These are phyloP conservation scores for Penicillium sp. DNA, from an alignment of 2,329 filamentous ascomycete species.

Conservation along the genomic window DNA sequence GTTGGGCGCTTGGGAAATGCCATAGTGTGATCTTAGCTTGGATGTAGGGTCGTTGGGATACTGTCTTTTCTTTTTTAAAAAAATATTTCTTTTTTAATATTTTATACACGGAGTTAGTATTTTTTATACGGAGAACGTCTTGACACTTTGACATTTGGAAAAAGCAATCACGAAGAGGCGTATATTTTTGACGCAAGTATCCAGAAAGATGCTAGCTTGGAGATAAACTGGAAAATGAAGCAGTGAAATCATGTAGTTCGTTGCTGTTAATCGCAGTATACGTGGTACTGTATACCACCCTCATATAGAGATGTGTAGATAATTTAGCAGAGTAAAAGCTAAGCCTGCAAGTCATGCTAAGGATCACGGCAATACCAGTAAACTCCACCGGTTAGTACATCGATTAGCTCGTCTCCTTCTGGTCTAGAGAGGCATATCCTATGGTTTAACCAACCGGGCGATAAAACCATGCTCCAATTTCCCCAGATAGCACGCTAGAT, in stretches of 20 bases:
- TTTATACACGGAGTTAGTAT: neutral
- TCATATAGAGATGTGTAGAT: neutral
- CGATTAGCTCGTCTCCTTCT: neutral
- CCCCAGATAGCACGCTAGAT: neutral
- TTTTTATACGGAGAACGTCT: neutral
- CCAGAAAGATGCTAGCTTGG: neutral
- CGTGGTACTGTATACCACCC: neutral
- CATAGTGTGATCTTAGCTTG: neutral
- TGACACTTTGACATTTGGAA: neutral
- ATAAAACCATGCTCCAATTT: neutral
- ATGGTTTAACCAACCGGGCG: neutral
- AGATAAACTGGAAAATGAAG: neutral
- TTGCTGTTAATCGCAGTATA: neutral
- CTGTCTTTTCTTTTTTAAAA: neutral
- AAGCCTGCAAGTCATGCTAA: conserved; percentile 16
- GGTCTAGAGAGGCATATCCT: too few relatives aligned
- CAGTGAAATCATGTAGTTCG: neutral
- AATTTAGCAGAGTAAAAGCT: neutral
- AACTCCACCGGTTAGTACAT: neutral
- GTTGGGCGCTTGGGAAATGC: neutral
- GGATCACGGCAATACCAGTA: neutral
- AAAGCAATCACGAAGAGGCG: conserved; percentile 2
- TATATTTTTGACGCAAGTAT: neutral
- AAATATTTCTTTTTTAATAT: neutral
- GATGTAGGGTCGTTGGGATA: neutral